Evolutionary conservation across 192 early-diverging fungal species (phyloP).

Genomic region (Entomortierella parvispora): DNA sequence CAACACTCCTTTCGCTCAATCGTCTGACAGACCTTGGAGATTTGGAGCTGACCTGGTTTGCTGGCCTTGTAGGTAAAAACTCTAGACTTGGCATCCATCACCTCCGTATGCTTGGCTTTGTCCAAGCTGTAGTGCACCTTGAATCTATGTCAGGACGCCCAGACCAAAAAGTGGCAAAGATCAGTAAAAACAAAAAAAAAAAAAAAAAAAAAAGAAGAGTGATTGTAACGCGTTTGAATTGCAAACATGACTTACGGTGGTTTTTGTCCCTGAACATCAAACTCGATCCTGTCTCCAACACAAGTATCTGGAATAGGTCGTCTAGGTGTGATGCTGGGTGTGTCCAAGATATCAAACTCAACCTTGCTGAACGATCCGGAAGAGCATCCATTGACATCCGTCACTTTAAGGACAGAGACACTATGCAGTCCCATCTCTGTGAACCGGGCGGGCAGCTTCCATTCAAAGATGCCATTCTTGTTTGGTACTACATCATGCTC

Average conservation of each 20-base stretch:
- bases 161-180: not conserved
- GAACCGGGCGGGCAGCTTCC: conserved; percentile 36
- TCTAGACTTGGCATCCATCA: conserved; percentile 13
- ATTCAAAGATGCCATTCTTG: conserved; percentile 39
- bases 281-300: conserved; percentile 44
- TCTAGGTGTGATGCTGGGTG: conserved; percentile 28
- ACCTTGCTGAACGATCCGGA: conserved; percentile 12
- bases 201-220: not conserved
- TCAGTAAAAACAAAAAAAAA: not conserved
- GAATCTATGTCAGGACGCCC: conserved; percentile 12
- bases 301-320: conserved; percentile 19
- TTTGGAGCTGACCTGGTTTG: conserved; percentile 24
- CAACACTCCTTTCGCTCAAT: conserved; percentile 38
- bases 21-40: conserved; percentile 35
- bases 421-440: conserved; percentile 28
- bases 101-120: conserved; percentile 9
- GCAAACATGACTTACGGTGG: conserved; percentile 13
- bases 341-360: conserved; percentile 41
- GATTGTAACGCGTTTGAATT: not conserved
- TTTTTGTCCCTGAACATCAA: conserved; percentile 26
- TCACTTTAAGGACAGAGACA: conserved; percentile 27
- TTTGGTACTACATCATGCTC: conserved; percentile 29
- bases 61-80: conserved; percentile 21
- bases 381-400: conserved; percentile 41
- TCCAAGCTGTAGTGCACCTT: conserved; percentile 41